Conservation (phyloP, 2,329 filamentous ascomycete species). For the Fusarium incarnatum region DNA sequence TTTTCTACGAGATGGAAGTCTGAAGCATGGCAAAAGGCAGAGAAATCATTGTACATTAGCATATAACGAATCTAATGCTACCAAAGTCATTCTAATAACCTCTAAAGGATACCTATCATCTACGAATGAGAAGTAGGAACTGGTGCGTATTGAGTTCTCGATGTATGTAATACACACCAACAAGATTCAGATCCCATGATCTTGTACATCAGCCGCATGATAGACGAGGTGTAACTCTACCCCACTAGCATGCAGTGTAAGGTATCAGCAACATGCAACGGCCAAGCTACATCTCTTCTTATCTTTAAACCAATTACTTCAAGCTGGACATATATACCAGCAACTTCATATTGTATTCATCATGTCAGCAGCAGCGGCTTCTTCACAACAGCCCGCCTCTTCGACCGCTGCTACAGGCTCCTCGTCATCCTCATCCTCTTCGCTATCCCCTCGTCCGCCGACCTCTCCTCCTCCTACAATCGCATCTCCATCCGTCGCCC, state of each 20-base stretch:
- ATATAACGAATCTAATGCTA: constrained; percentile 43
- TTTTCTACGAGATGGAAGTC: constrained; percentile 1
- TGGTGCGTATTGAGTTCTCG: not conserved
- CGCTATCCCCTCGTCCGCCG: constrained; percentile 38
- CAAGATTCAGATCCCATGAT: constrained; percentile 32
- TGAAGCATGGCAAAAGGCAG: not conserved
- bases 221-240: constrained; percentile 26
- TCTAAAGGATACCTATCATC: not conserved
- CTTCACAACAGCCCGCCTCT: constrained; percentile 26
- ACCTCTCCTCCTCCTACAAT: constrained; percentile 44
- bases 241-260: constrained; percentile 38
- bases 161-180: constrained; percentile 1
- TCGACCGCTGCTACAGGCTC: constrained; percentile 24
- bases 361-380: constrained; percentile 25
- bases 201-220: constrained; percentile 36
- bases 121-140: not conserved
- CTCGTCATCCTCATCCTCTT: constrained; percentile 38
- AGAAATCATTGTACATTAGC: constrained; percentile 41
- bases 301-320: constrained; percentile 5
- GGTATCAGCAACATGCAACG: constrained; percentile 29
- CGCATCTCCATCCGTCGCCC: constrained; percentile 40
- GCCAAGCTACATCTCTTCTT: constrained; percentile 19
- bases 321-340: constrained; percentile 1
- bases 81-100: constrained; percentile 11
- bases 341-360: not conserved